These are phyloP conservation scores for Neurospora tetrasperma DNA, from an alignment of 495 filamentous ascomycete species.

Conservation along the genomic window DNA sequence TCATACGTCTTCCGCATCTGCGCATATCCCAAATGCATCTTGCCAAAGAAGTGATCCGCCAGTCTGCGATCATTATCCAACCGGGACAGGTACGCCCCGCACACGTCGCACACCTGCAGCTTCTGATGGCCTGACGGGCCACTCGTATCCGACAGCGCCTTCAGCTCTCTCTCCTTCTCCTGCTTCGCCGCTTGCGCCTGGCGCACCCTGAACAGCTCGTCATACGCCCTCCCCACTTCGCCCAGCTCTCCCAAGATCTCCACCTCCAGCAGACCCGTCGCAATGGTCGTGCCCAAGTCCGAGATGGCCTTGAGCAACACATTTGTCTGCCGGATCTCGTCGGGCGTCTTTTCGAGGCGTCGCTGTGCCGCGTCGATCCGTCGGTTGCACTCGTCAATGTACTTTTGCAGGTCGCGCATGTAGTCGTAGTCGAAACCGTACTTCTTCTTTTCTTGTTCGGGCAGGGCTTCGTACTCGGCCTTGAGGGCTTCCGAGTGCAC, in stretches of 20 bases:
- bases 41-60: slow-evolving; percentile 97
- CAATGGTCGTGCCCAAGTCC: slow-evolving; percentile 68
- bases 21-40: slow-evolving; percentile 98
- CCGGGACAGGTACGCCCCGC: slow-evolving; percentile 76
- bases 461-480: slow-evolving; percentile 66
- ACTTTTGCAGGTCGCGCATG: slow-evolving; percentile 85
- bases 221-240: slow-evolving; percentile 67
- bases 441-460: slow-evolving; percentile 57
- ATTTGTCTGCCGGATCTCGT: slow-evolving; percentile 97
- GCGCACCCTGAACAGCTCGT: slow-evolving; percentile 75
- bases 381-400: slow-evolving; percentile 94
- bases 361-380: slow-evolving; percentile 85
- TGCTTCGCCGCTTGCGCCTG: slow-evolving; percentile 73
- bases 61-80: slow-evolving; percentile 89
- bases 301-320: slow-evolving; percentile 79
- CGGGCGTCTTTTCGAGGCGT: slow-evolving; percentile 90
- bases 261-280: slow-evolving; percentile 75
- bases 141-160: slow-evolving; percentile 80
- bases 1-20: slow-evolving; percentile 93
- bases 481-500: slow-evolving; percentile 84
- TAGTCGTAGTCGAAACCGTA: slow-evolving; percentile 95
- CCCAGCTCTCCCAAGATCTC: slow-evolving; percentile 75
- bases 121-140: slow-evolving; percentile 80
- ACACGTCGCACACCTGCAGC: slow-evolving; percentile 96
- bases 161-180: slow-evolving; percentile 79